Evolutionary conservation across 202 grass and related monocot species (phyloP), one percentile per base, ranked within the genome.

Genomic region (Setaria viridis): DNA sequence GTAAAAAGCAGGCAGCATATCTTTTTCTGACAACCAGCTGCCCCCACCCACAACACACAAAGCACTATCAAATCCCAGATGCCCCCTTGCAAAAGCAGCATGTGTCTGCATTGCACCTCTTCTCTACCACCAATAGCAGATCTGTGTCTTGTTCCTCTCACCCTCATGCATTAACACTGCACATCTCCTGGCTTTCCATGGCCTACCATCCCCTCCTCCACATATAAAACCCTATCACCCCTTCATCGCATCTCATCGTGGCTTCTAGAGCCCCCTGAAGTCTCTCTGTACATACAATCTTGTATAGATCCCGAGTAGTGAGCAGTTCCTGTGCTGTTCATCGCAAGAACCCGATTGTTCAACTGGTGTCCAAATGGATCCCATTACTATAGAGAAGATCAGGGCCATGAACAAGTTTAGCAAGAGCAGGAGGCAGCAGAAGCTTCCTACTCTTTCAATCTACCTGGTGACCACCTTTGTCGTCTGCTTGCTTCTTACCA

Each of bases 371-470:
- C 64, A 84, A 53, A 99, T 92, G 93, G 93, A 94, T 83, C 68
- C 84, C 17, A 78, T 91, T 1, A 88, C 58, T 71, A 83, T 86
- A 62, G 93, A 91, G 91, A 93, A 96, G 82, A 77, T 94, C 55
- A 89, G 59, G 74, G 88, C 82, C 69, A 89, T 87, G 88, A 91
- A 87, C 71, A 99, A 88, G 90, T 93, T 86, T 88, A 90, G 19
- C 49, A 92, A 67, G 35, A 88, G 84, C 70, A 92, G 63, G 85
- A 87, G 68, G 87, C 85, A 42, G 83, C 82, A 81, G 68, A 63
- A 76, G 48, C 77, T 92, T 63, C 85, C 78, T 78, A 48, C 79
- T 77, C 62, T 95, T 67, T 16, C 67, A 10, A 55, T 82, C 41
- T 91, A 85, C 83, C 16, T 74, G 59, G 45, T 92, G 49, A 81